Conservation (phyloP, 768 basidiomycete species). For the Crepidotus variabilis region DNA sequence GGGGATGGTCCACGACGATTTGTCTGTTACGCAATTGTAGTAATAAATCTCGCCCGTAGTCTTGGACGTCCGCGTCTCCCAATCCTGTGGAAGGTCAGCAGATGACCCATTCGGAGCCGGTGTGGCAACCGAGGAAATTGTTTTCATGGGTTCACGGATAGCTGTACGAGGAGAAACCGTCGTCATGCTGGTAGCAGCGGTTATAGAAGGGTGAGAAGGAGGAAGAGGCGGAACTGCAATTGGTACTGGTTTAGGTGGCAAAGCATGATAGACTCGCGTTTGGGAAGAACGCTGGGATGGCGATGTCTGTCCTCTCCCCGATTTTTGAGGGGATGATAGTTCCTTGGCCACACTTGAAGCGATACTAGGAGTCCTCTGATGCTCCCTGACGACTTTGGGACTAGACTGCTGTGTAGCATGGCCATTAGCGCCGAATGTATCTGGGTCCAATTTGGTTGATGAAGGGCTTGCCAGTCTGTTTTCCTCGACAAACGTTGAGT, state of each 20-base stretch:
- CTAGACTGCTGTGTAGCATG: background rate
- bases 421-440: constrained; percentile 5
- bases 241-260: constrained; percentile 63
- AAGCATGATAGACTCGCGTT: constrained; percentile 53
- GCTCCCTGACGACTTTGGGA: background rate
- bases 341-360: background rate
- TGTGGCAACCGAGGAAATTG: constrained; percentile 19
- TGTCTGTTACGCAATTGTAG: constrained; percentile 52
- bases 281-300: constrained; percentile 12
- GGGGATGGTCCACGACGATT: constrained; percentile 58
- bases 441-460: background rate
- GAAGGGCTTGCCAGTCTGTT: constrained; percentile 4
- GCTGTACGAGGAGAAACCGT: constrained; percentile 26
- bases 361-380: background rate
- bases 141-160: constrained; percentile 38
- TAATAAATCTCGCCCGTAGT: constrained; percentile 47
- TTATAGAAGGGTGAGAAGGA: constrained; percentile 54
- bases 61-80: constrained; percentile 56
- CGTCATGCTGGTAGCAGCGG: constrained; percentile 62
- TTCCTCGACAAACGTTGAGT: background rate
- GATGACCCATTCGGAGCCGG: constrained; percentile 22
- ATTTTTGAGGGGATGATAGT: background rate
- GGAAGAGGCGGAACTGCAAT: constrained; percentile 48
- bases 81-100: constrained; percentile 46
- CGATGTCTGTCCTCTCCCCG: constrained; percentile 7